Percentiles rank a stretch among this genome's conserved stretches.
Conservation (phyloP, 2,329 filamentous ascomycete species). For the Calonectria pseudoturangicola region DNA sequence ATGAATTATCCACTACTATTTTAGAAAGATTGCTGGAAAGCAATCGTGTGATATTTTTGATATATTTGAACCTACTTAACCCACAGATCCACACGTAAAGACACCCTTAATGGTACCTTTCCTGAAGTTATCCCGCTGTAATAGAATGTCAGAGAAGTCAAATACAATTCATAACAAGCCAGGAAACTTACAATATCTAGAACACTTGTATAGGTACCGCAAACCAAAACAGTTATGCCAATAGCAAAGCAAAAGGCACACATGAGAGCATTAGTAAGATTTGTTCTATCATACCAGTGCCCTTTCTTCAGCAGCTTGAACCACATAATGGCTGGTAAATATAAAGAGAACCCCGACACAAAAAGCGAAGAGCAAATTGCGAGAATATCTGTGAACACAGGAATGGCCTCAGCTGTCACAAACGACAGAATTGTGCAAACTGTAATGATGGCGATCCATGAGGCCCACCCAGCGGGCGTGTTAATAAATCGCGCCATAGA, state of each 20-base stretch:
- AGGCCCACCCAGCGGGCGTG: not conserved
- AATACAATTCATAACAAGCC: not conserved
- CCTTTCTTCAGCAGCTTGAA: not conserved
- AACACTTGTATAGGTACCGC: not conserved
- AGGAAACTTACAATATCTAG: not conserved
- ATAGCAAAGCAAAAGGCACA: not conserved
- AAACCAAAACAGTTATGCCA: not conserved
- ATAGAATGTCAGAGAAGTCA: not conserved
- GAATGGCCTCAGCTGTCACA: not conserved
- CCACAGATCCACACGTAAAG: not conserved
- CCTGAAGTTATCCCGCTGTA: not conserved
- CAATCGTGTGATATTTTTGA: not conserved
- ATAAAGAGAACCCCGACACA: not conserved
- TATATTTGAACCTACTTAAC: not conserved
- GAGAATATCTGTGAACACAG: not conserved
- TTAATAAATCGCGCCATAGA: not conserved
- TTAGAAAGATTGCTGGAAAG: no score
- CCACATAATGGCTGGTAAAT: constrained; percentile 1
- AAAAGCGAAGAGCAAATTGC: not conserved
- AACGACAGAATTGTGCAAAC: not conserved
- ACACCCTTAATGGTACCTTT: not conserved
- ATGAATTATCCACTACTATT: no score
- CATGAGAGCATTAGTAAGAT: not conserved
- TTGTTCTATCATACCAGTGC: not conserved
- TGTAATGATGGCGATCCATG: not conserved